phyloP scores from a whole-genome alignment of 2,329 filamentous ascomycete genomes.

The Akanthomyces uredinophilus region DNA sequence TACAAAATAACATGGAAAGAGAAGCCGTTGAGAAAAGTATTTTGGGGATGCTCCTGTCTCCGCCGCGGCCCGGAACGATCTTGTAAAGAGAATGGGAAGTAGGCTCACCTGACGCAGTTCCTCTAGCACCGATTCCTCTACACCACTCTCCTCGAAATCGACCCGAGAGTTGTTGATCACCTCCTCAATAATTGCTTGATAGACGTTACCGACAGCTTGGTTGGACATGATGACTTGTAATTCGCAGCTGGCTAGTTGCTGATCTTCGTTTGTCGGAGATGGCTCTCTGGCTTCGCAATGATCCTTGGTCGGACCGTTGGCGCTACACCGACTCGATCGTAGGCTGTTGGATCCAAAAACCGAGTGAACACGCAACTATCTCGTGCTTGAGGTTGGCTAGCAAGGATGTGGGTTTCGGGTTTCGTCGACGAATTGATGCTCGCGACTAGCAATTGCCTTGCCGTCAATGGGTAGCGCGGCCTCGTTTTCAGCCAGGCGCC shows the following conservation, averaged over 20 bases:
- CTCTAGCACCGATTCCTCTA: conserved; percentile 79
- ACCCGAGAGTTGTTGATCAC: conserved; percentile 88
- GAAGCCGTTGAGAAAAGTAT: conserved; percentile 4
- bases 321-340: background rate
- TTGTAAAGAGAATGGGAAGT: background rate
- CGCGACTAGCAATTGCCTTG: background rate
- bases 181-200: conserved; percentile 71
- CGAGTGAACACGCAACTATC: background rate
- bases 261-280: conserved; percentile 10
- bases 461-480: background rate
- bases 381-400: background rate
- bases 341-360: background rate
- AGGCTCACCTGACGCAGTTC: conserved; percentile 78
- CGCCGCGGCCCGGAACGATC: background rate
- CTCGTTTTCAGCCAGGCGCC: background rate
- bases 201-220: conserved; percentile 66
- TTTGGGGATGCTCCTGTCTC: background rate
- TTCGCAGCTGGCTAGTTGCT: background rate
- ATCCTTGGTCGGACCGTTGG: background rate
- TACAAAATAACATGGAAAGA: background rate
- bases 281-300: conserved; percentile 2
- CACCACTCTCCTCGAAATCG: conserved; percentile 94
- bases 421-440: background rate
- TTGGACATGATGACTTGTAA: conserved; percentile 48
- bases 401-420: background rate